Evolutionary conservation across 148 eudicot species (phyloP).

Genomic region (Tetragonia tetragonoides): DNA sequence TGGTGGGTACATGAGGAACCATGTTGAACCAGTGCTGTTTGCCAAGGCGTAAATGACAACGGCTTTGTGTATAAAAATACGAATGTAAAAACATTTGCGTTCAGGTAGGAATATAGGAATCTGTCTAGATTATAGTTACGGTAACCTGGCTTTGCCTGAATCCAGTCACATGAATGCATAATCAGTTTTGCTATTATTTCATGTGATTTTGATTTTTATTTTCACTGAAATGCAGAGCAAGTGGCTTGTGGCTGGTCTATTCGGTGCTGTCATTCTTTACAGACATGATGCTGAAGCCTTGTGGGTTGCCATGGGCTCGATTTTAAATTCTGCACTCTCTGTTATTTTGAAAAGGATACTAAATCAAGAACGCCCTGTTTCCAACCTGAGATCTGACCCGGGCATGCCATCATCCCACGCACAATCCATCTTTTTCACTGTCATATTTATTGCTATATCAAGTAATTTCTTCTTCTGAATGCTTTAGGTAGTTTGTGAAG

Average conservation of each 20-base stretch:
- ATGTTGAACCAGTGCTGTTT: not conserved
- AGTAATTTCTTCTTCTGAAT: slow-evolving; percentile 39
- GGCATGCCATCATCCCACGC: slow-evolving; percentile 99
- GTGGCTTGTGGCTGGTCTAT: slow-evolving; percentile 59
- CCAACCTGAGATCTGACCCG: slow-evolving; percentile 60
- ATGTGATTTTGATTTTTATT: slow-evolving; percentile 3
- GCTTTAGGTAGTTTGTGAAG: not conserved
- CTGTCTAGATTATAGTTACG: not conserved
- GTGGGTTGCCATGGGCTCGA: slow-evolving; percentile 77
- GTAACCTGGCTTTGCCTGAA: not conserved
- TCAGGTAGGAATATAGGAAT: not conserved
- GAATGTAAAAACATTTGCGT: slow-evolving; percentile 4
- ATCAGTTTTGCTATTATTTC: not conserved
- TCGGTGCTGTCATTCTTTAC: slow-evolving; percentile 44
- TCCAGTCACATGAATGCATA: not conserved
- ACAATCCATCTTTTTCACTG: slow-evolving; percentile 61
- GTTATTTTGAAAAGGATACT: slow-evolving; percentile 50
- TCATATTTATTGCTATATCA: slow-evolving; percentile 48
- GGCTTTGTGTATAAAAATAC: not conserved
- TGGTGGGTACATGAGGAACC: not conserved
- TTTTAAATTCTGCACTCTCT: slow-evolving; percentile 49
- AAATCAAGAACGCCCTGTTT: slow-evolving; percentile 79
- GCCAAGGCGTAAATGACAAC: not conserved
- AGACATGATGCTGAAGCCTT: slow-evolving; percentile 82
- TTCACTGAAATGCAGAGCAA: slow-evolving; percentile 60